Conservation (phyloP, 2,329 filamentous ascomycete genomes). For the Fusarium buharicum region DNA sequence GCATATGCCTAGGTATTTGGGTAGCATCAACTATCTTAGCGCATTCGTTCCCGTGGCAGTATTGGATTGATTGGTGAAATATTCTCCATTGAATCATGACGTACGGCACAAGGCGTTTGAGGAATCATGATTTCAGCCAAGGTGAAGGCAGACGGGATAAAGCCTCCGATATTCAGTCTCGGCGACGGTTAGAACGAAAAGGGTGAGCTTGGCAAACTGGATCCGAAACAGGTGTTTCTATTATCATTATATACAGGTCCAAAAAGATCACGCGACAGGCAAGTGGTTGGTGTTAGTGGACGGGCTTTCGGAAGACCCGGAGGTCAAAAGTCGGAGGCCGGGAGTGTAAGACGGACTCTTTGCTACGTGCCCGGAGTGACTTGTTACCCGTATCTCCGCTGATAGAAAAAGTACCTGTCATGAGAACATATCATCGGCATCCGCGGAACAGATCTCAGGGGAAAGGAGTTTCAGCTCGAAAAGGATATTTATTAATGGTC, state of each 20-base stretch:
- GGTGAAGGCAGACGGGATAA: too few relatives aligned
- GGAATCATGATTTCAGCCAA: background rate
- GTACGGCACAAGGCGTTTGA: background rate
- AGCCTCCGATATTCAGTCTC: background rate
- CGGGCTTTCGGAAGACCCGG: constrained; percentile 21
- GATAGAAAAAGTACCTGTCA: background rate
- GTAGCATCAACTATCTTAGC: constrained; percentile 2
- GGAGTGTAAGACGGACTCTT: constrained; percentile 7
- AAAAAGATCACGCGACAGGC: background rate
- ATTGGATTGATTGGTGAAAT: background rate
- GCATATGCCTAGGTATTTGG: background rate
- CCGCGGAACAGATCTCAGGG: constrained; percentile 9
- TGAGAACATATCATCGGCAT: background rate
- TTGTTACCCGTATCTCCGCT: constrained; percentile 20
- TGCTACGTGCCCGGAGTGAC: constrained; percentile 4
- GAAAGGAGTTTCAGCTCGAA: constrained; percentile 1
- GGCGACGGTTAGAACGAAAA: background rate
- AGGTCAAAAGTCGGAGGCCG: constrained; percentile 7
- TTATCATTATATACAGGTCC: background rate
- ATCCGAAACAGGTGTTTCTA: background rate
- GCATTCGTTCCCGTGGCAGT: background rate
- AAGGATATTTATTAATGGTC: constrained; percentile 1
- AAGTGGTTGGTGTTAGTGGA: background rate
- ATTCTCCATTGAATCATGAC: constrained; percentile 1
- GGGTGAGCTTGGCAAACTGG: constrained; percentile 9